Evolutionary conservation across 1,139 yeast species (phyloP).

Genomic region (Diutina catenulata): DNA sequence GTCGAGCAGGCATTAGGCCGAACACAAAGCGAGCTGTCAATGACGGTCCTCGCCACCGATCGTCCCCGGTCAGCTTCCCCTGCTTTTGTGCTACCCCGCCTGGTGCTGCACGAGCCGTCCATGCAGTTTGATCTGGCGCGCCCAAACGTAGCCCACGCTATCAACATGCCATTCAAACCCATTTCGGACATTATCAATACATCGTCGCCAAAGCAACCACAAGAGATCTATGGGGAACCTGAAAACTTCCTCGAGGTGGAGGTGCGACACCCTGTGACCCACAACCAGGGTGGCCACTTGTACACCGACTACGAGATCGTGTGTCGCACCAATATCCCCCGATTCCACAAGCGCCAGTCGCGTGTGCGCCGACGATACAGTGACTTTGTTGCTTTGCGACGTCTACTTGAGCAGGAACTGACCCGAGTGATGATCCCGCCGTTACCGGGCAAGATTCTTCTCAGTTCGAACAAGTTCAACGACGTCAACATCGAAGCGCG

Average conservation of each 20-base stretch:
- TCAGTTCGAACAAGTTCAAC: conserved; percentile 61
- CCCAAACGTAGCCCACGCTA: too few species aligned
- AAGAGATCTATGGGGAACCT: conserved; percentile 85
- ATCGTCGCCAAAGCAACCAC: conserved; percentile 41
- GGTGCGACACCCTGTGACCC: conserved; percentile 69
- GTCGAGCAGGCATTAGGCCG: too few species aligned
- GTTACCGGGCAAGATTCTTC: conserved; percentile 73
- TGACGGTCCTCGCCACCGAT: too few species aligned
- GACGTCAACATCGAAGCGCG: conserved; percentile 79
- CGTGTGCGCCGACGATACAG: conserved; percentile 78
- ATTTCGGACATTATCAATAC: conserved; percentile 32
- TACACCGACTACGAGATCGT: conserved; percentile 88
- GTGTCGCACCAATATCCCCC: conserved; percentile 81
- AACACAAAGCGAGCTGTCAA: too few species aligned
- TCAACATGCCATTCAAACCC: conserved; percentile 36
- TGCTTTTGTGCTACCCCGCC: too few species aligned
- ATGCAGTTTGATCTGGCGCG: too few species aligned
- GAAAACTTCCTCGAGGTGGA: conserved; percentile 91
- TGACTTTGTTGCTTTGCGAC: conserved; percentile 77
- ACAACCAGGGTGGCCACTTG: conserved; percentile 44
- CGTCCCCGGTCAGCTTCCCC: too few species aligned
- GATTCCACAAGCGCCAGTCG: conserved; percentile 57
- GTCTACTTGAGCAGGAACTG: conserved; percentile 62
- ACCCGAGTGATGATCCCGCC: conserved; percentile 75
- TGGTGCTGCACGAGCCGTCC: too few species aligned